Base-by-base conservation (phyloP, 208 protist genomes). In the Leishmania amazonensis region DNA sequence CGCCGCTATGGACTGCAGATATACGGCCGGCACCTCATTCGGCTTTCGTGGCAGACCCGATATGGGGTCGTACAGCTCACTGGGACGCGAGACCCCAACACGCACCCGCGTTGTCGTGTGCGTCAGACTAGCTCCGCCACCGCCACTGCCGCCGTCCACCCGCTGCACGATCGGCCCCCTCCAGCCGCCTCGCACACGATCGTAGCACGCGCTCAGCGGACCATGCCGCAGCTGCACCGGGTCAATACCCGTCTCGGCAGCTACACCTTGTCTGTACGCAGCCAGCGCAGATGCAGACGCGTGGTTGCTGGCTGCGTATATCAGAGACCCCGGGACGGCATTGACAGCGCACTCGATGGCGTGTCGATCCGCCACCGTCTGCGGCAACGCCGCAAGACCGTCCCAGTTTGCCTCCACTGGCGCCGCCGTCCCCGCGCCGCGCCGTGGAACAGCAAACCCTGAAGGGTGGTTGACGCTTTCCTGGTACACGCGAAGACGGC, bases 11-110 rank as follows among this genome's bases (percentile, higher is more conserved):
- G 64, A 68, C 72, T 17, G 21, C 21, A 87, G 42, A 40, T 81
- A 87, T 31, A n/a, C 35, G 8, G 72, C 60, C 3, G 79, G 78
- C 15, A 87, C 76, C 76, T 83, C 84, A n/a, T 79, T 87, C 28
- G 79, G 80, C 54, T 84, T 83, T 19, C 80, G 68, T 3, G 62
- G 15, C 54, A 80, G 78, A 1, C 83, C 83, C 9, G 83, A 83
- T 24, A 75, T 21, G 7, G 62, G 79, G 58, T 86, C 83, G 51
- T 62, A 81, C 68, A 86, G 75, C 35, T 72, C 83, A n/a, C 40
- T 3, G 19, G 62, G 40, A 1, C 68, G 76, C 38, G 51, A 74
- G 31, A 9, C 49, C 7, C 73, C 74, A 24, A 38, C 75, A 8
- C 45, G 83, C 75, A 80, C 71, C 11, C 76, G 79, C 35, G 79